Percentiles rank a stretch among this genome's conserved stretches.
phyloP scores from a whole-genome alignment of 2,329 filamentous ascomycete genomes.

The Trichoderma sp. region DNA sequence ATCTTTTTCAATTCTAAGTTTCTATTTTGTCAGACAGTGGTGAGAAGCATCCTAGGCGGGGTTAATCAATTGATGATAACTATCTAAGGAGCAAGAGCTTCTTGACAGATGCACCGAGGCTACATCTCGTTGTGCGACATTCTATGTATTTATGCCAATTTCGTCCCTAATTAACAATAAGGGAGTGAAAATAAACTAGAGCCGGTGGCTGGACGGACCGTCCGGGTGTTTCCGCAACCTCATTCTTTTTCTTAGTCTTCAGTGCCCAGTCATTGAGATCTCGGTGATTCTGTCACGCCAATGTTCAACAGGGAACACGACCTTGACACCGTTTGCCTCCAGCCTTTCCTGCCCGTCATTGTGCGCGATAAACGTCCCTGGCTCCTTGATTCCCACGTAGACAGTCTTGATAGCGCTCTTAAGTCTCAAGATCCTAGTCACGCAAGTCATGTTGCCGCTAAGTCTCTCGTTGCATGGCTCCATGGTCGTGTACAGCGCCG shows the following conservation, averaged over 20 bases:
- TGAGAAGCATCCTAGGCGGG: not conserved
- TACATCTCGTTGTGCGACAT: not conserved
- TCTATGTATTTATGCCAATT: not conserved
- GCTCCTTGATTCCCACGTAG: constrained; percentile 40
- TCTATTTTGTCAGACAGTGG: not conserved
- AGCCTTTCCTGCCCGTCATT: constrained; percentile 31
- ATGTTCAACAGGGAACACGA: constrained; percentile 42
- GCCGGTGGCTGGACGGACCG: not conserved
- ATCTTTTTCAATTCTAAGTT: not conserved
- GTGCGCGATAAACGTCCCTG: constrained; percentile 35
- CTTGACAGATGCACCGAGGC: not conserved
- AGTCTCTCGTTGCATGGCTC: constrained; percentile 43
- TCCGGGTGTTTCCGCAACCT: not conserved
- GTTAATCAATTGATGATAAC: not conserved
- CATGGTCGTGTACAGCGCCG: constrained; percentile 45
- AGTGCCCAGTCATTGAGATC: not conserved
- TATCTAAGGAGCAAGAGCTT: not conserved
- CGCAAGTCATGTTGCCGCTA: constrained; percentile 39
- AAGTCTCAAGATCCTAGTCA: constrained; percentile 34
- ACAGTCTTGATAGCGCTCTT: constrained; percentile 34
- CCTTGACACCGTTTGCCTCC: constrained; percentile 26
- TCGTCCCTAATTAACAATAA: not conserved
- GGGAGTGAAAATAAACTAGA: not conserved
- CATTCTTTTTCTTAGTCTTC: not conserved
- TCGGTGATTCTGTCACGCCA: constrained; percentile 51